Evolutionary conservation across 371 early-diverging fungal species (phyloP), one percentile per base, ranked within the genome.

Genomic region (Entomophthora muscae): DNA sequence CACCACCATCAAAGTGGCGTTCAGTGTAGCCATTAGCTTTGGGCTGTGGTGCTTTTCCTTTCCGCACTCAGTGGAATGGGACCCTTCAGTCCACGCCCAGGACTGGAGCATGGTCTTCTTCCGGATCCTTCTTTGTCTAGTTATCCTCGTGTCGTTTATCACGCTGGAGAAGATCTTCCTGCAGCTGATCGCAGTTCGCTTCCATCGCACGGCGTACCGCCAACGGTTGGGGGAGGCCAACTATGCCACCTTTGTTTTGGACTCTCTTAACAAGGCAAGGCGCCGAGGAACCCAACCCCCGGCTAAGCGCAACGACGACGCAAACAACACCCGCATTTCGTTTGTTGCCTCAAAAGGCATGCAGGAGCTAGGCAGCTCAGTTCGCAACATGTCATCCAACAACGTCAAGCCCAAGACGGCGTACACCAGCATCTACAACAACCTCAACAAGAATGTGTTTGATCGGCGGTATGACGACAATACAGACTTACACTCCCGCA

Each of bases 401-500:
- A n/a, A n/a, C n/a, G n/a, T n/a, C n/a, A n/a, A n/a, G n/a, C n/a
- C n/a, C n/a, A n/a, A n/a, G n/a, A n/a, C n/a, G n/a, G n/a, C n/a
- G n/a, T n/a, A n/a, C n/a, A n/a, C n/a, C n/a, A n/a, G n/a, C n/a
- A 57, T 57, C n/a, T 57, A 57, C 29, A 12, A 57, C 2, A 57
- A 29, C 57, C 26, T 57, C n/a, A 57, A 57, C 57, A 57, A 57
- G 24, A n/a, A 10, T 17, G 57, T 27, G 7, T 57, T 57, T 24
- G 57, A 57, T 29, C 29, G 57, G 31, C 2, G 57, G 3, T 57
- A 57, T 28, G 57, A 57, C 13, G 57, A 57, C 5, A 31, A 57
- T 17, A 52, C 54, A 5, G 63, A 67, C 42, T 42, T 67, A 13
- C 61, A 64, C 27, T 64, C 67, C 1, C 26, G 61, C 24, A 26